These are phyloP conservation scores for Carex scoparia DNA, from an alignment of 176 grass and related monocot species.

Conservation along the genomic window DNA sequence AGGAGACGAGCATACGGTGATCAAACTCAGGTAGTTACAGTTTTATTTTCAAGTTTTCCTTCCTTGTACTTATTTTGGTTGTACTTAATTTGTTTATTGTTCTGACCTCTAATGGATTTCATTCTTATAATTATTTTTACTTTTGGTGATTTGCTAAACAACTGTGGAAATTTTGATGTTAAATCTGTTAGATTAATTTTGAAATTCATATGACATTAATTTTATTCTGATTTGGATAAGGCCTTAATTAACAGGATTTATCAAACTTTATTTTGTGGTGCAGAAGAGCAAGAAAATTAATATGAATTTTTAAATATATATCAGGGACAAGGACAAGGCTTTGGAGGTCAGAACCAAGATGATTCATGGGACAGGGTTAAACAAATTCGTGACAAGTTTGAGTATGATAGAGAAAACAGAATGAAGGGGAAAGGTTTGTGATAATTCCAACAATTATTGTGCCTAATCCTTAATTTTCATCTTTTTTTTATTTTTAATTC, in stretches of 20 bases:
- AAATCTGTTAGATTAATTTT: background rate
- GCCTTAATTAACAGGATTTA: background rate
- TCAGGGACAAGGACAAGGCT: conserved; percentile 46
- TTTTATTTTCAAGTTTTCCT: background rate
- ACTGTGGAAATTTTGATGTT: background rate
- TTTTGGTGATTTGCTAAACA: background rate
- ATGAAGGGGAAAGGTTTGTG: conserved; percentile 77
- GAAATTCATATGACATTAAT: background rate
- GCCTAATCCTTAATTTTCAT: background rate
- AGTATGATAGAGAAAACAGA: conserved; percentile 90
- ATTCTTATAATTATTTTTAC: background rate
- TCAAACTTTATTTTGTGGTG: background rate
- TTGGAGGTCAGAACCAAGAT: conserved; percentile 43
- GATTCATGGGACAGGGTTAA: conserved; percentile 78
- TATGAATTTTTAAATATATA: background rate
- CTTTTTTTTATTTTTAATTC: background rate
- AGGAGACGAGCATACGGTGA: conserved; percentile 32
- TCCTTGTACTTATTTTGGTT: background rate
- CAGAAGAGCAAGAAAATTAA: background rate
- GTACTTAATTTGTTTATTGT: background rate
- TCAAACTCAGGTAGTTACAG: conserved; percentile 28
- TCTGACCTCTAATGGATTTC: background rate
- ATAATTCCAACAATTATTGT: background rate
- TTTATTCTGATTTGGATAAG: background rate
- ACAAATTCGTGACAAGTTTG: conserved; percentile 96